phyloP scores from a whole-genome alignment of 768 basidiomycete genomes.

The Coprinopsis strossmayeri region DNA sequence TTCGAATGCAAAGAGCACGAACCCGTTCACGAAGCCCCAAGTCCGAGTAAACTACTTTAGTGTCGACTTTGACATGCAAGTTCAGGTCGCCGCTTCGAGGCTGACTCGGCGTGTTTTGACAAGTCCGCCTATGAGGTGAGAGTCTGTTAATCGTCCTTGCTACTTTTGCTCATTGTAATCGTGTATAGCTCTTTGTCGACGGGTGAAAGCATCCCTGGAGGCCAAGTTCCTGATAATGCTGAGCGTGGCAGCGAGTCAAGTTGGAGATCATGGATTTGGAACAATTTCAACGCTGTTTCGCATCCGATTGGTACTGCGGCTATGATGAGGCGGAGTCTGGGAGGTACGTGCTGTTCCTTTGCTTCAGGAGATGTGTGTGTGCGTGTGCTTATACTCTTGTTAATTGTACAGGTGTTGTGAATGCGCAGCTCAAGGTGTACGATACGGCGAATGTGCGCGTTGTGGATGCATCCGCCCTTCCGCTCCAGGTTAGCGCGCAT shows the following conservation, averaged over 20 bases:
- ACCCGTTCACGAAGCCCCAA: slow-evolving; percentile 41
- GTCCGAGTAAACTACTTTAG: slow-evolving; percentile 47
- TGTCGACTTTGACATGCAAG: slow-evolving; percentile 39
- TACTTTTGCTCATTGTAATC: neutral
- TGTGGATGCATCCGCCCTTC: slow-evolving; percentile 44
- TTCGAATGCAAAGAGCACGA: slow-evolving; percentile 26
- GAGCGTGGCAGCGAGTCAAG: slow-evolving; percentile 36
- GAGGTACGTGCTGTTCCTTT: too few species aligned
- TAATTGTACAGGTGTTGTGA: slow-evolving; percentile 32
- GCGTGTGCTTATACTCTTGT: too few species aligned
- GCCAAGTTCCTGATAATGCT: slow-evolving; percentile 34
- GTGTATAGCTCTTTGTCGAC: slow-evolving; percentile 26
- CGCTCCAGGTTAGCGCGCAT: slow-evolving; percentile 42
- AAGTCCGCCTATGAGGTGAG: slow-evolving; percentile 34
- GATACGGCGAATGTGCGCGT: slow-evolving; percentile 45
- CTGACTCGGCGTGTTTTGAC: slow-evolving; percentile 36
- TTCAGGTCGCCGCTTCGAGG: slow-evolving; percentile 43
- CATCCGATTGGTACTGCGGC: slow-evolving; percentile 11
- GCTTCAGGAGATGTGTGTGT: too few species aligned
- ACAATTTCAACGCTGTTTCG: slow-evolving; percentile 36
- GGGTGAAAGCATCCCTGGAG: slow-evolving; percentile 39
- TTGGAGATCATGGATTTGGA: slow-evolving; percentile 41
- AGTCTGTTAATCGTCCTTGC: neutral
- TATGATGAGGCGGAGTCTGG: slow-evolving; percentile 7
- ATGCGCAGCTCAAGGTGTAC: slow-evolving; percentile 39